Conservation (phyloP, 352 stramenopile genomes). For the Globisporangium viniferum region DNA sequence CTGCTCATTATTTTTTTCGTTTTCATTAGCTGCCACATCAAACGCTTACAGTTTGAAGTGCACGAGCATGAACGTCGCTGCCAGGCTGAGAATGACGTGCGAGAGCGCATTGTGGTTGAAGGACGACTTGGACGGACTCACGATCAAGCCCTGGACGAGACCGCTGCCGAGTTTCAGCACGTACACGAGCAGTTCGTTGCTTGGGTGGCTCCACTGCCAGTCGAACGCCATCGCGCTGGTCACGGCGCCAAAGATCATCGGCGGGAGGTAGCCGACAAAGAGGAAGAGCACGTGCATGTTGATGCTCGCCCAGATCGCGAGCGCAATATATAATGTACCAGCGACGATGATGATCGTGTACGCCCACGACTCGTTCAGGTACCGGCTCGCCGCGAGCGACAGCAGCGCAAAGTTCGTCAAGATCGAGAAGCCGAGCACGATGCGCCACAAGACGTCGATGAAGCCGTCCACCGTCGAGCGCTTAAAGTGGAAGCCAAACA, state of each 20-base stretch:
- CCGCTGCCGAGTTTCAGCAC: constrained; percentile 71
- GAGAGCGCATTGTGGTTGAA: constrained; percentile 90
- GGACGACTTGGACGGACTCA: constrained; percentile 74
- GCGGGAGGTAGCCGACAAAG: constrained; percentile 75
- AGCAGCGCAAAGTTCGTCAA: constrained; percentile 85
- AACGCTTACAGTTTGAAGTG: constrained; percentile 65
- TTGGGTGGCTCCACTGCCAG: constrained; percentile 77
- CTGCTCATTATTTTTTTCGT: not conserved
- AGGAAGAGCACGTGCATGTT: constrained; percentile 85
- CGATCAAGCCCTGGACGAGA: constrained; percentile 78
- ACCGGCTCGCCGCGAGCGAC: constrained; percentile 68
- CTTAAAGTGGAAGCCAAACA: constrained; percentile 74
- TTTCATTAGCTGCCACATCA: not conserved
- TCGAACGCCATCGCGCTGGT: constrained; percentile 74
- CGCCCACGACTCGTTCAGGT: constrained; percentile 71
- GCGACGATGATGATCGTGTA: constrained; percentile 72
- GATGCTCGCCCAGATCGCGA: constrained; percentile 77
- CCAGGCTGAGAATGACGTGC: constrained; percentile 80
- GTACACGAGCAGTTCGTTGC: constrained; percentile 82
- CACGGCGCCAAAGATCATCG: constrained; percentile 78
- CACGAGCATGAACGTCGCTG: constrained; percentile 81
- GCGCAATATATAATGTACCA: constrained; percentile 55
- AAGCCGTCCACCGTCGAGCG: constrained; percentile 66
- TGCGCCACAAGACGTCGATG: constrained; percentile 78
- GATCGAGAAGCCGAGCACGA: constrained; percentile 80